Percentiles rank a stretch among this genome's conserved stretches.
These are phyloP conservation scores for Asparagopsis taxiformis DNA, from an alignment of 31 red algal genomes.

Conservation along the genomic window DNA sequence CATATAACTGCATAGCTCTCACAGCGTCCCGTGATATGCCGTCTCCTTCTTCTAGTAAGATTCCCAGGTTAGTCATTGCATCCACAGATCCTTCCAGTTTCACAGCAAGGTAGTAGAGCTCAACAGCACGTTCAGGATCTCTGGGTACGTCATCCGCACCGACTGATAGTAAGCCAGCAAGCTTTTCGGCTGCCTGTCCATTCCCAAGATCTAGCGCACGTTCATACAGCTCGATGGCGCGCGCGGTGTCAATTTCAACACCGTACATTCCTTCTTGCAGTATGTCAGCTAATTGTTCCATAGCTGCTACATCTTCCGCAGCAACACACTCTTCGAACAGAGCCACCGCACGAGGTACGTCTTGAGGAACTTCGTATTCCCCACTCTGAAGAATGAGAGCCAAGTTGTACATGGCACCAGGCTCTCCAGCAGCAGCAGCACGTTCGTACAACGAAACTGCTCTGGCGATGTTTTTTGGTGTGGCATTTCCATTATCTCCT, in stretches of 20 bases:
- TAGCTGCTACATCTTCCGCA: neutral
- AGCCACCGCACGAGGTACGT: neutral
- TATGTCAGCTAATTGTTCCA: no score
- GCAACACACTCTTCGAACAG: neutral
- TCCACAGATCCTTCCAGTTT: neutral
- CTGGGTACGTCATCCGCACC: no score
- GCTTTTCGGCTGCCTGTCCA: no score
- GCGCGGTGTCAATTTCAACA: no score
- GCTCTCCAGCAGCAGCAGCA: neutral
- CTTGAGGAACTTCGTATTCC: neutral
- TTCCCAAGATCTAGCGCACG: no score
- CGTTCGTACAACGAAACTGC: slow-evolving; percentile 1
- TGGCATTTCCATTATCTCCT: neutral
- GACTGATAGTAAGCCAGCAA: no score
- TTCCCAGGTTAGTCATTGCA: neutral
- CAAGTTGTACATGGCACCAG: neutral
- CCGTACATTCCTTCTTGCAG: no score
- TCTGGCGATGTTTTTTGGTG: neutral
- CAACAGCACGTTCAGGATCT: no score
- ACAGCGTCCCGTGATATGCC: no score
- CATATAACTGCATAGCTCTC: no score
- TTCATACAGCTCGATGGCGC: no score
- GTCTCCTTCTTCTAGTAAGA: no score
- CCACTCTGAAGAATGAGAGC: neutral
- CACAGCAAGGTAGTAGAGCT: neutral